These are phyloP conservation scores for Epichloe gansuensis DNA, from an alignment of 2,329 filamentous ascomycete genomes.

Conservation along the genomic window DNA sequence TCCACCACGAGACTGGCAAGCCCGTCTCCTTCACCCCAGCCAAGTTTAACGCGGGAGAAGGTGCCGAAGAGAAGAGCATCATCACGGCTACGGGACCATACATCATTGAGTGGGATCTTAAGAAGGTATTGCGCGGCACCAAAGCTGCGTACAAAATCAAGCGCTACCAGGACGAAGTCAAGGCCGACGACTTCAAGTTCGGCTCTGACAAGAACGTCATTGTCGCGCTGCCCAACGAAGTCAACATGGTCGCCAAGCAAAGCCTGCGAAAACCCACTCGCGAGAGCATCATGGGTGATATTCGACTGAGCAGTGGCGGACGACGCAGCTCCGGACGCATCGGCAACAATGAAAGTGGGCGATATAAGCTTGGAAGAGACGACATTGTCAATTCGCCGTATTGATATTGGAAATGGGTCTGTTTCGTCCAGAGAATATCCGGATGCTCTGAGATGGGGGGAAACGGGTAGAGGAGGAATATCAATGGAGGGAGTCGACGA, in stretches of 20 bases:
- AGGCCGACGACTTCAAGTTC: constrained; percentile 97
- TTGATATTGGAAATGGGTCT: constrained; percentile 18
- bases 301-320: constrained; percentile 32
- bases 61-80: constrained; percentile 77
- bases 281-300: constrained; percentile 71
- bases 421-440: too few species aligned
- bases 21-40: constrained; percentile 81
- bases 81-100: constrained; percentile 94
- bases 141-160: constrained; percentile 95
- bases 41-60: constrained; percentile 82
- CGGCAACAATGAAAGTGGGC: constrained; percentile 39
- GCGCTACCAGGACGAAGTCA: constrained; percentile 87
- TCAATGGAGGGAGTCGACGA: too few species aligned
- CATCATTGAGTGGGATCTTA: constrained; percentile 91
- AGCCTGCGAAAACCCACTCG: constrained; percentile 77
- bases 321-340: constrained; percentile 39
- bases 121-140: constrained; percentile 68
- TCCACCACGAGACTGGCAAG: constrained; percentile 88
- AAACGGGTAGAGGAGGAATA: background rate
- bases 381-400: constrained; percentile 69
- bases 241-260: constrained; percentile 90
- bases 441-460: background rate
- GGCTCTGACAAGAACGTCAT: constrained; percentile 97
- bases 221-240: constrained; percentile 89
- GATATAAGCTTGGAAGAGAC: constrained; percentile 64